Evolutionary conservation across 352 stramenopile species (phyloP).

Genomic region (Pilasporangium apinafurcum): DNA sequence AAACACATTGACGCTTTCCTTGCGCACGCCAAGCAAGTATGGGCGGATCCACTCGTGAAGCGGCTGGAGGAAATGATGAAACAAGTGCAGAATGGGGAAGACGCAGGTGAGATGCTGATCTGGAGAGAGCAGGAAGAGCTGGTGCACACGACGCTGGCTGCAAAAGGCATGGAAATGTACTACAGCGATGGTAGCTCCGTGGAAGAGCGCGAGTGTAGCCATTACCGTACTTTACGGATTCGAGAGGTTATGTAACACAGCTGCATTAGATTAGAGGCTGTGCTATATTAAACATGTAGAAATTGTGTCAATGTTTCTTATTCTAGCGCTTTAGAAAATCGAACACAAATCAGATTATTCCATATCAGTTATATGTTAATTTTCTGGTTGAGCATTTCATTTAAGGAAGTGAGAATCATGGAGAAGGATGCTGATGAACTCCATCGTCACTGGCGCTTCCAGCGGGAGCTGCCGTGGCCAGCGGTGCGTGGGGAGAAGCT

Average conservation of each 20-base stretch:
- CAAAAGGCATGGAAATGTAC: constrained; percentile 20
- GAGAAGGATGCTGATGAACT: neutral
- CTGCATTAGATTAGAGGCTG: too few relatives aligned
- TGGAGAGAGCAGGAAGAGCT: constrained; percentile 43
- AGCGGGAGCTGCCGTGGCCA: constrained; percentile 5
- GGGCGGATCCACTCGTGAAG: constrained; percentile 51
- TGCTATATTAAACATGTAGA: too few relatives aligned
- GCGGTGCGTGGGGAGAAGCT: constrained; percentile 7
- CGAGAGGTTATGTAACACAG: too few relatives aligned
- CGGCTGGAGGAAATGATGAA: constrained; percentile 27
- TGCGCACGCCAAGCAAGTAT: constrained; percentile 56
- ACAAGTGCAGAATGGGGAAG: neutral
- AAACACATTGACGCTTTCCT: constrained; percentile 69
- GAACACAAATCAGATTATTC: too few relatives aligned
- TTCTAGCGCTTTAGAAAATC: too few relatives aligned
- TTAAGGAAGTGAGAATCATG: too few relatives aligned
- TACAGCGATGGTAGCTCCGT: too few relatives aligned
- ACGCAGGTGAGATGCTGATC: constrained; percentile 34
- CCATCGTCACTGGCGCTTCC: neutral
- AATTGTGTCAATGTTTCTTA: too few relatives aligned
- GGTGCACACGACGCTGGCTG: constrained; percentile 19
- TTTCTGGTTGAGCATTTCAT: too few relatives aligned
- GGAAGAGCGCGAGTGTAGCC: neutral
- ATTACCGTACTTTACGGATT: constrained; percentile 1
- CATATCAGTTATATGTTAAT: too few relatives aligned